Evolutionary conservation across 2,329 filamentous ascomycete species (phyloP).

Genomic region (Boeremia lycopersici): DNA sequence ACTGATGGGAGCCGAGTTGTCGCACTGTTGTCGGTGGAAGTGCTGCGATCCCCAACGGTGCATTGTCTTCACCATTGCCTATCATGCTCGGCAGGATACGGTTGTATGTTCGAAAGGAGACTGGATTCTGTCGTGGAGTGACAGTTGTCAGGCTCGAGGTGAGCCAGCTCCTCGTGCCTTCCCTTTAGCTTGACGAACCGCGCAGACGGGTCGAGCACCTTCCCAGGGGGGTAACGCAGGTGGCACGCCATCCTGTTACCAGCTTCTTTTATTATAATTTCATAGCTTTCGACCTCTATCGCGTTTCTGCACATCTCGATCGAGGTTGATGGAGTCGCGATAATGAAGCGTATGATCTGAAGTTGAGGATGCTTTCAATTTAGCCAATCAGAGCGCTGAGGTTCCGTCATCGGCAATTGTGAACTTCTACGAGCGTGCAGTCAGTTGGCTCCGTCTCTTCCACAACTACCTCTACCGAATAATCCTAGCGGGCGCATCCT

Average conservation of each 20-base stretch:
- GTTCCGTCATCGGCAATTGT: conserved; percentile 5
- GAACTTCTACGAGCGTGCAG: conserved; percentile 6
- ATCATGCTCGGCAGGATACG: background rate
- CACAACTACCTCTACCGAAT: background rate
- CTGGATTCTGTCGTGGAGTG: background rate
- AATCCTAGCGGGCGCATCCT: background rate
- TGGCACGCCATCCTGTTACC: conserved; percentile 21
- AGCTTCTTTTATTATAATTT: background rate
- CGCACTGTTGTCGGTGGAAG: conserved; percentile 54
- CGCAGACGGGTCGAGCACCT: background rate
- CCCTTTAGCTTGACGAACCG: conserved; percentile 10
- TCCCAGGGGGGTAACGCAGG: too few relatives aligned
- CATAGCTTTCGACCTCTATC: background rate
- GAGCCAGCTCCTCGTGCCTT: conserved; percentile 26
- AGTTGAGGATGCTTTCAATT: conserved; percentile 26
- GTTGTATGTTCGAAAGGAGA: background rate
- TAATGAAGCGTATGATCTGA: background rate
- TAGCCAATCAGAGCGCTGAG: conserved; percentile 29
- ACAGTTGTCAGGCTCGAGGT: background rate
- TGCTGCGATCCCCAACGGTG: conserved; percentile 44
- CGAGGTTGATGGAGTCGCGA: background rate
- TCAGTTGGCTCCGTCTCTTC: conserved; percentile 5
- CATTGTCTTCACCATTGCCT: background rate
- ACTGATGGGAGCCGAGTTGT: conserved; percentile 65
- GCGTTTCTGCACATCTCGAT: background rate